Base-by-base conservation (phyloP, 2,329 filamentous ascomycete species). In the Fonsecaea multimorphosa region DNA sequence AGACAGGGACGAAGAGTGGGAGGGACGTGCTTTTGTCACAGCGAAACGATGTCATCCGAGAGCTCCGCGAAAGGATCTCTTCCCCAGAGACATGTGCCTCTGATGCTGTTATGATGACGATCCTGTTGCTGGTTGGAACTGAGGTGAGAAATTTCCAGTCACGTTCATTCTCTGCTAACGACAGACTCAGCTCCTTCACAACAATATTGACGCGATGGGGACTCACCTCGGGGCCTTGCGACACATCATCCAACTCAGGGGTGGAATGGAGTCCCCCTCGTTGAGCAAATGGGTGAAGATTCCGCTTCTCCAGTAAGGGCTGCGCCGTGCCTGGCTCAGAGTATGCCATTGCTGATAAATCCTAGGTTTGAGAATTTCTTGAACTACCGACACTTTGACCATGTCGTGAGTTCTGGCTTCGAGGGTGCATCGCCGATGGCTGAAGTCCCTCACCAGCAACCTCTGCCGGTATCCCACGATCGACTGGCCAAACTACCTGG, bases 41-140 rank as follows among this genome's bases (percentile, higher is more conserved):
- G 34, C 49, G 59, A 12, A 61, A 40, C 31, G 34, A 46, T 24
- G 59, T 61, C 24, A 46, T 61, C 51, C n/a, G 59, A 53, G 59
- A 61, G 59, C 59, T 61, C 24, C 59, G 59, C 19, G 24, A 40
- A 8, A 61, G 59, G 24, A 61, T 61, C 32, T 61, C 59, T 54
- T 46, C 59, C 12, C 14, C 59, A 11, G 49, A 55, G 24, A 16
- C 34, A 1, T 61, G 59, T 44, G 53, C 59, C 24, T 61, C 59
- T 5, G 59, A 61, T 34, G 29, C 59, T 19, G 59, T 61, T n/a
- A 54, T 55, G 59, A 54, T 38, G 49, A 61, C 59, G 6, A 61
- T 61, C n/a, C 59, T 61, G 12, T 7, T 61, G 51, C 22, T 61
- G 32, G 52, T 40, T 38, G 59, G 40, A 32, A 55, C 59, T 34